A percentile compares a stretch with the other conserved stretches of the same genome.
phyloP scores from a whole-genome alignment of 805 yeast genomes.

The Gaillardinia entomophila region DNA sequence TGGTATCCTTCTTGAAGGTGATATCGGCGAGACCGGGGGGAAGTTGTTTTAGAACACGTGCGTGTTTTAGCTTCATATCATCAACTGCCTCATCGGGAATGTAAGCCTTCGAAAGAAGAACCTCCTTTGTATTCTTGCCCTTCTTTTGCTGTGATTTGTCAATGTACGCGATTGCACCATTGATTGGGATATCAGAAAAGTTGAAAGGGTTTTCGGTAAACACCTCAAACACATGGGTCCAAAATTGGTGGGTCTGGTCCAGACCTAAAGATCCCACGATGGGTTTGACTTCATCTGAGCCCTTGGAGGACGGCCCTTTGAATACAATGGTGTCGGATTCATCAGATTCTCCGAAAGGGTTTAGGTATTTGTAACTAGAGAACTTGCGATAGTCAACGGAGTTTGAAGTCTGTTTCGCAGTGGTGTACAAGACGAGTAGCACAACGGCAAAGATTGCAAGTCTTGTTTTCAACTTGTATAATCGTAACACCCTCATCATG shows the following conservation, averaged over 20 bases:
- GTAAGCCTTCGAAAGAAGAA: constrained; percentile 18
- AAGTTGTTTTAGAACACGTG: constrained; percentile 11
- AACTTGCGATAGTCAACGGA: not conserved
- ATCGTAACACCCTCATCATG: not conserved
- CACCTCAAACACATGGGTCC: constrained; percentile 20
- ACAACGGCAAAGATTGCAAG: not conserved
- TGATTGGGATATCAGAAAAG: constrained; percentile 8
- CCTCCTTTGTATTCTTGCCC: constrained; percentile 17
- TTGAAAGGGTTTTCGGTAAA: constrained; percentile 13
- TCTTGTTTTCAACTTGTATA: not conserved
- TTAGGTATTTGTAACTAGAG: not conserved
- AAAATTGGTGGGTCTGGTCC: constrained; percentile 14
- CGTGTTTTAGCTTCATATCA: constrained; percentile 18
- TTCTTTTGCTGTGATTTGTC: constrained; percentile 11
- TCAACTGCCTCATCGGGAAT: constrained; percentile 16
- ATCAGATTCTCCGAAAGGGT: not conserved
- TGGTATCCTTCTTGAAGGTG: constrained; percentile 16
- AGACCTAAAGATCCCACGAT: not conserved
- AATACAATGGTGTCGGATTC: not conserved
- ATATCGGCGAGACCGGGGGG: constrained; percentile 14
- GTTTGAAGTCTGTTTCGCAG: not conserved
- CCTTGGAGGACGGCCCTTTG: not conserved
- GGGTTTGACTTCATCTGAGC: not conserved
- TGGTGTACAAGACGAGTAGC: not conserved
- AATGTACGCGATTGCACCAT: constrained; percentile 15